Percentiles rank a stretch among this genome's conserved stretches.
phyloP scores from a whole-genome alignment of 768 basidiomycete species.

The Trametes villosa region DNA sequence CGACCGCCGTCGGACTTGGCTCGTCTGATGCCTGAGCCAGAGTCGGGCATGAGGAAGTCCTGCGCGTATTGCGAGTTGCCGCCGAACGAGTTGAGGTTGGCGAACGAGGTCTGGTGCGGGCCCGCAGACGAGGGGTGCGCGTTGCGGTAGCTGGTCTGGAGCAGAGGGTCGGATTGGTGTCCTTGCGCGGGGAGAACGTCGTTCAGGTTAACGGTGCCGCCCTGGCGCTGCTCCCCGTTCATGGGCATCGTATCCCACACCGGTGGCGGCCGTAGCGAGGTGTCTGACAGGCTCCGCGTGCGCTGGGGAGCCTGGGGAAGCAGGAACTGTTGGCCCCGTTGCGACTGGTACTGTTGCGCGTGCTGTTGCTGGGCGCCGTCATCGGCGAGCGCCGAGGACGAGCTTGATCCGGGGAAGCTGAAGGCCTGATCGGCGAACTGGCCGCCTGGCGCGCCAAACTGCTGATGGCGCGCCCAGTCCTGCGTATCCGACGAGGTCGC shows the following conservation, averaged over 20 bases:
- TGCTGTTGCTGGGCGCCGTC: constrained; percentile 22
- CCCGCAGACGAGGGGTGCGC: constrained; percentile 33
- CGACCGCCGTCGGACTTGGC: constrained; percentile 52
- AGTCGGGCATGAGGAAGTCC: constrained; percentile 42
- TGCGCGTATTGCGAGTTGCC: constrained; percentile 17
- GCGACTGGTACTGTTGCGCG: constrained; percentile 16
- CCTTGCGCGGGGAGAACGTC: constrained; percentile 42
- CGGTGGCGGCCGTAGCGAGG: constrained; percentile 53
- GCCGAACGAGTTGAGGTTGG: constrained; percentile 18
- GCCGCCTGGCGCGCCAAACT: constrained; percentile 15
- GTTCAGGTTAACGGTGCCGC: constrained; percentile 44
- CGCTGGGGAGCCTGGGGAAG: constrained; percentile 43
- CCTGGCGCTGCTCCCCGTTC: constrained; percentile 33
- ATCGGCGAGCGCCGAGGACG: constrained; percentile 19
- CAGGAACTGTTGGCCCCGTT: constrained; percentile 34
- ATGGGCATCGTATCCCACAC: constrained; percentile 52
- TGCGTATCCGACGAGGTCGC: constrained; percentile 13
- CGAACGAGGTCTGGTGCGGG: constrained; percentile 31
- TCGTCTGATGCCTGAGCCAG: constrained; percentile 47
- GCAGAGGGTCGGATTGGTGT: constrained; percentile 24
- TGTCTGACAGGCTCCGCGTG: constrained; percentile 64
- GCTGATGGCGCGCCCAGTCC: constrained; percentile 21
- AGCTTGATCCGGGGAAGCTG: constrained; percentile 23
- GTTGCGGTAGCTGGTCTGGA: constrained; percentile 5
- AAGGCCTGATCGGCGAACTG: constrained; percentile 23